phyloP scores from a whole-genome alignment of 306 rosid genomes.

The Sphenostylis stenocarpa region DNA sequence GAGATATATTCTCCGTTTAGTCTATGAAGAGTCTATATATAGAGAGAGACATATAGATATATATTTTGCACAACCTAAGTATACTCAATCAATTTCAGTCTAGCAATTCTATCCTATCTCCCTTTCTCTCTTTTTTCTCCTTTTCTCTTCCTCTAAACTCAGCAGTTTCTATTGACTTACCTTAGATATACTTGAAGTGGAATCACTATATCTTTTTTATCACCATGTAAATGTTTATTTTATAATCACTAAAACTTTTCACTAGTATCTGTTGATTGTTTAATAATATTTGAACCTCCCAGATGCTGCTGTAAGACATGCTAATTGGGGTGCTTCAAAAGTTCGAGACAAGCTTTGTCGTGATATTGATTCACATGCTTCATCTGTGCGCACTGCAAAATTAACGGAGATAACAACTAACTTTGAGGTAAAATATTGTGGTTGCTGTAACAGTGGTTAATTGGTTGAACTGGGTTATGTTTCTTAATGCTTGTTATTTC shows the following conservation, averaged over 20 bases:
- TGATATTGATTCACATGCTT: conserved; percentile 67
- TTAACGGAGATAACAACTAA: conserved; percentile 47
- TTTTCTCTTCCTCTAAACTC: neutral
- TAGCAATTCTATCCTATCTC: neutral
- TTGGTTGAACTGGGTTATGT: conserved; percentile 22
- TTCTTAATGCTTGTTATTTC: conserved; percentile 5
- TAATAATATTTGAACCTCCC: conserved; percentile 28
- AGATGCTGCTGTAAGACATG: conserved; percentile 69
- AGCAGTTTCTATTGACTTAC: conserved; percentile 1
- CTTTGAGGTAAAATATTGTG: conserved; percentile 60
- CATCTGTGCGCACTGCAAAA: conserved; percentile 55
- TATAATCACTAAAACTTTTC: neutral
- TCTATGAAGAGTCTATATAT: neutral
- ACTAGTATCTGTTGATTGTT: neutral
- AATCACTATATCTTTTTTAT: neutral
- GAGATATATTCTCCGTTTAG: neutral
- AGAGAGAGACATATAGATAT: neutral
- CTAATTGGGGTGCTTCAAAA: conserved; percentile 73
- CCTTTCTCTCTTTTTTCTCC: neutral
- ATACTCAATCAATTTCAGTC: neutral
- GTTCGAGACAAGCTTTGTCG: conserved; percentile 67
- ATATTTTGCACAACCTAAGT: neutral
- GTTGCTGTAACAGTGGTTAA: neutral
- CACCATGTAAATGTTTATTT: neutral
- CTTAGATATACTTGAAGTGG: conserved; percentile 11